Percentiles rank a stretch among this genome's conserved stretches.
Conservation (phyloP, 1,139 yeast species). For the Blastobotrys serpentis region DNA sequence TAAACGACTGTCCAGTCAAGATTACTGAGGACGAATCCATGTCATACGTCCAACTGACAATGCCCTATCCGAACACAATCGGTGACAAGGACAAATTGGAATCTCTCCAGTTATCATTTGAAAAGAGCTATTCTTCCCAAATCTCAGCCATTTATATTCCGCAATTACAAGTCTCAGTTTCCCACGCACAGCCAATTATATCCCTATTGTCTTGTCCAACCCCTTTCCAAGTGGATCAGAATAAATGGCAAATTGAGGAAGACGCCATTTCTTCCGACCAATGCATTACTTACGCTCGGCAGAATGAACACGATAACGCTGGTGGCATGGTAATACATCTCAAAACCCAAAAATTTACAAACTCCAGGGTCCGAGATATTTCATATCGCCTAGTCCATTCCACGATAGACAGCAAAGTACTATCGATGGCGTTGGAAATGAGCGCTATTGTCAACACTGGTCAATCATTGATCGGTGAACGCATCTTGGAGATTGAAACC, state of each 20-base stretch:
- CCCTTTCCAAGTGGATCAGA: neutral
- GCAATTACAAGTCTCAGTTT: neutral
- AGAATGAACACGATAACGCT: neutral
- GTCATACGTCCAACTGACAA: neutral
- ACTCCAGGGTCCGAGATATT: neutral
- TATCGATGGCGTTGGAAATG: neutral
- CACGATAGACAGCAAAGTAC: neutral
- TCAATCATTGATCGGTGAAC: neutral
- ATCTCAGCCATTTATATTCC: conserved; percentile 12
- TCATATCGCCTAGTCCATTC: neutral
- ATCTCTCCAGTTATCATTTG: conserved; percentile 14
- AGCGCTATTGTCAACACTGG: neutral
- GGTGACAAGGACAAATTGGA: conserved; percentile 1
- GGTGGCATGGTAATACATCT: neutral
- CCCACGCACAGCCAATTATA: neutral
- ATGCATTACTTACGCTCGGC: neutral
- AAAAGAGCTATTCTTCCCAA: neutral
- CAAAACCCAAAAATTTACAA: neutral
- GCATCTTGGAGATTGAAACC: neutral
- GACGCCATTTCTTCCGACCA: neutral
- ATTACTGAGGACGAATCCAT: conserved; percentile 6
- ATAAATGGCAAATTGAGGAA: neutral
- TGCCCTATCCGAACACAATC: conserved; percentile 6
- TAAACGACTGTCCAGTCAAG: conserved; percentile 13
- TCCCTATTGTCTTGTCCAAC: neutral